phyloP scores from a whole-genome alignment of 1,139 yeast species.

The Sporopachydermia cereana region DNA sequence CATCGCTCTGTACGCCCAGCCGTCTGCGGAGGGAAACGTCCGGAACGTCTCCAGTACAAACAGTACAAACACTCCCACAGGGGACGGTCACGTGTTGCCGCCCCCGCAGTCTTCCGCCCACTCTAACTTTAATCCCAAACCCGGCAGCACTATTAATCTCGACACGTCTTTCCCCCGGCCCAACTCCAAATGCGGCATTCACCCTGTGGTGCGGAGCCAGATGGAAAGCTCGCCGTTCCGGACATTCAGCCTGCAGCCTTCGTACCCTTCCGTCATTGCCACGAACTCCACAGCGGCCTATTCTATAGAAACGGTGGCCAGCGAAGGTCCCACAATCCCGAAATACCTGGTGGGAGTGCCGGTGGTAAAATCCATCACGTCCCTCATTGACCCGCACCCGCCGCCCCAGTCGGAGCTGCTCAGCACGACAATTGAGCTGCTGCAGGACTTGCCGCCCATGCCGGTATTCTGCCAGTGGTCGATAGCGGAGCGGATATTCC shows the following conservation, averaged over 20 bases:
- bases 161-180: too few species aligned
- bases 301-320: conserved; percentile 1
- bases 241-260: background rate
- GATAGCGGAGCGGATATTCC: conserved; percentile 5
- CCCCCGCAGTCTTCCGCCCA: too few species aligned
- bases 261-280: background rate
- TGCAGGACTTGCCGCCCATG: background rate
- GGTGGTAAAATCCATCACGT: conserved; percentile 1
- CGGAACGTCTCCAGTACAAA: too few species aligned
- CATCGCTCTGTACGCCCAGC: background rate
- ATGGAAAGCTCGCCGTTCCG: conserved; percentile 1
- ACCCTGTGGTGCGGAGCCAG: conserved; percentile 2
- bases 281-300: conserved; percentile 5
- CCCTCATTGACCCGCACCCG: background rate
- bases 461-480: conserved; percentile 5
- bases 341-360: conserved; percentile 2
- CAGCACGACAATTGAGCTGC: background rate
- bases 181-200: too few species aligned
- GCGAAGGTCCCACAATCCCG: background rate
- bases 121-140: too few species aligned
- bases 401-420: background rate
- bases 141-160: too few species aligned
- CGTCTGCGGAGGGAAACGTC: too few species aligned
- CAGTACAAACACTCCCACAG: too few species aligned
- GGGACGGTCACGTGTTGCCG: too few species aligned